phyloP scores from a whole-genome alignment of 306 rosid species.

The Acacia acuminata region DNA sequence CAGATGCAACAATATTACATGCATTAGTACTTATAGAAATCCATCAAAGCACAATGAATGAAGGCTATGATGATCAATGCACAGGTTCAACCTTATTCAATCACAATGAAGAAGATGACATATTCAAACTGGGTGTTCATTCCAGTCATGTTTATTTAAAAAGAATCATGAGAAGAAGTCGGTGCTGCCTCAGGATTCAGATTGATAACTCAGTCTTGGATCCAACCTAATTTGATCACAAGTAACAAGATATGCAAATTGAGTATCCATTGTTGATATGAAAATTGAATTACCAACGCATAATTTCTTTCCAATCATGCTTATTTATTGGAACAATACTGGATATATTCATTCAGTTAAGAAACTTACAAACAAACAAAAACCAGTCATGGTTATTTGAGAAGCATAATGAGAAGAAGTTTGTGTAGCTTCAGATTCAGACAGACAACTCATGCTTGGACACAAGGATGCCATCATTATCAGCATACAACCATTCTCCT shows the following conservation, averaged over 20 bases:
- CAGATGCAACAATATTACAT: neutral
- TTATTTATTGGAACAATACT: too few species aligned
- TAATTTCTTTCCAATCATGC: neutral
- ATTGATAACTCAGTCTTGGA: slow-evolving; percentile 44
- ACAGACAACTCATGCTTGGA: slow-evolving; percentile 44
- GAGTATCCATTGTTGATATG: neutral
- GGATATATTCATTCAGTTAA: too few species aligned
- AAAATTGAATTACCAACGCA: neutral
- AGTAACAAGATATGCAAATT: neutral
- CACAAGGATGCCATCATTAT: slow-evolving; percentile 56
- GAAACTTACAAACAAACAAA: too few species aligned
- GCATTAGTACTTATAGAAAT: neutral
- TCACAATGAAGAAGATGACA: neutral
- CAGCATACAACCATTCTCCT: slow-evolving; percentile 88
- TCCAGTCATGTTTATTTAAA: neutral
- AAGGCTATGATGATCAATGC: neutral
- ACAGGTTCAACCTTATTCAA: neutral
- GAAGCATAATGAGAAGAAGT: neutral
- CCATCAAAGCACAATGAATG: neutral
- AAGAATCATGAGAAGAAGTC: neutral
- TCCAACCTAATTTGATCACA: neutral
- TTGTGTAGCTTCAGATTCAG: slow-evolving; percentile 5
- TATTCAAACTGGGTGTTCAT: neutral
- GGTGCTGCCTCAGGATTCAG: slow-evolving; percentile 5
- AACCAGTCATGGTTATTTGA: neutral